Base-by-base conservation (phyloP, 257 asterid genomes). In the Pogostemon cablin region DNA sequence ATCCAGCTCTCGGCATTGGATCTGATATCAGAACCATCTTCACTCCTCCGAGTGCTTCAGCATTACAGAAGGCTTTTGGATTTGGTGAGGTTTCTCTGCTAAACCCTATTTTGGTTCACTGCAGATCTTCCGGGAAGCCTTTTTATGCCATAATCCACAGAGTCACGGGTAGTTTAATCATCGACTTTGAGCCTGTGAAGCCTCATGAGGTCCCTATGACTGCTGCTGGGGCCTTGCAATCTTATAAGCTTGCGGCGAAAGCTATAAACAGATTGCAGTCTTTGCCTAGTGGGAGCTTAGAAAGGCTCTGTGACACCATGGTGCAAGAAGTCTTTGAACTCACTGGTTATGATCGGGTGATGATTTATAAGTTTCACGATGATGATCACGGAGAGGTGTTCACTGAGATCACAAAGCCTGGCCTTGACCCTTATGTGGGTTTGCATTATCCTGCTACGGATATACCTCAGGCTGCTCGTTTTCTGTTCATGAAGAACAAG, bases 381-480 rank as follows among this genome's bases (percentile, higher is more conserved):
- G 99, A 93, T 65, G 99, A 93, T 80, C 99, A 93, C 17, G 99
- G 99, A 1, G 99, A 93, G 88, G 99, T 93, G 52, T 69, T 91
- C 20, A 65, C 95, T 0, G 99, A 93, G 87, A 72, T 87, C 65
- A 87, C 92, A 6, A 93, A 89, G 76, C 96, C 97, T 0, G 96
- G 91, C 67, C 95, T 91, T 0, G 97, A 93, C 43, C 97, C 99
- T 61, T 93, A 93, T 53, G 69, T 81, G 55, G 97, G 99, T 61
- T 77, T 93, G 77, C 99, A 93, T 76, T 93, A 90, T 79, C 99
- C 99, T 3, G 96, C 99, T 3, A 93, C 97, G 0, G 99, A 93
- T 80, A 87, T 93, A 61, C 99, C 99, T 2, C 99, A 93, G 81
- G 99, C 99, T 32, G 95, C 99, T 50, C 86, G 99, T 15, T 93